phyloP scores from a whole-genome alignment of 352 stramenopile species.

The Globisporangium barbulae region DNA sequence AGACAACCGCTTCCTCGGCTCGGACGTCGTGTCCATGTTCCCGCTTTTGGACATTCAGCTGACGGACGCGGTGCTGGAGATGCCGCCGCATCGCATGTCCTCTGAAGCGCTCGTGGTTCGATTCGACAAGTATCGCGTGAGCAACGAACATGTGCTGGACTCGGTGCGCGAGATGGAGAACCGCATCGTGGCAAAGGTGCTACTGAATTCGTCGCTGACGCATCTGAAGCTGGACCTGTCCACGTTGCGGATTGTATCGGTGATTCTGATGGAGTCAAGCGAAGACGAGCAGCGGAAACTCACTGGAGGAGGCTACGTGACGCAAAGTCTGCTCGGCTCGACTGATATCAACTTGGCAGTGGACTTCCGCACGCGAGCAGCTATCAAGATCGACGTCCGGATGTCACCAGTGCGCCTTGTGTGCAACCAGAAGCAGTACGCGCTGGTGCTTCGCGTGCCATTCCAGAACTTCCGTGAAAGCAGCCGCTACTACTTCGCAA shows the following conservation, averaged over 20 bases:
- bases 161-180: constrained; percentile 70
- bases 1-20: constrained; percentile 36
- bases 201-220: constrained; percentile 80
- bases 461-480: constrained; percentile 74
- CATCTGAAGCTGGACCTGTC: constrained; percentile 65
- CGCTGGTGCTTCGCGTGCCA: constrained; percentile 67
- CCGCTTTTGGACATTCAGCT: constrained; percentile 69
- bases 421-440: constrained; percentile 83
- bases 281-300: constrained; percentile 26
- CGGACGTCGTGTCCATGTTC: constrained; percentile 82
- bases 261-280: constrained; percentile 59
- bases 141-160: constrained; percentile 60
- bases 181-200: constrained; percentile 74
- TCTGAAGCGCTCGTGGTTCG: constrained; percentile 68
- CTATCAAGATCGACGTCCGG: constrained; percentile 51
- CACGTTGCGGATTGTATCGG: constrained; percentile 68
- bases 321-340: constrained; percentile 69
- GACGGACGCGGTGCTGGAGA: constrained; percentile 65
- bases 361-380: constrained; percentile 58
- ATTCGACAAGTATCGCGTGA: constrained; percentile 60
- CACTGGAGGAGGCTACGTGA: constrained; percentile 42
- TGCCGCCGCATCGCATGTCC: constrained; percentile 78
- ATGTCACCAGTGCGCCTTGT: constrained; percentile 68
- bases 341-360: constrained; percentile 54
- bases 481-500: constrained; percentile 42